phyloP scores from a whole-genome alignment of 176 grass and related monocot species.

The Poa annua region DNA sequence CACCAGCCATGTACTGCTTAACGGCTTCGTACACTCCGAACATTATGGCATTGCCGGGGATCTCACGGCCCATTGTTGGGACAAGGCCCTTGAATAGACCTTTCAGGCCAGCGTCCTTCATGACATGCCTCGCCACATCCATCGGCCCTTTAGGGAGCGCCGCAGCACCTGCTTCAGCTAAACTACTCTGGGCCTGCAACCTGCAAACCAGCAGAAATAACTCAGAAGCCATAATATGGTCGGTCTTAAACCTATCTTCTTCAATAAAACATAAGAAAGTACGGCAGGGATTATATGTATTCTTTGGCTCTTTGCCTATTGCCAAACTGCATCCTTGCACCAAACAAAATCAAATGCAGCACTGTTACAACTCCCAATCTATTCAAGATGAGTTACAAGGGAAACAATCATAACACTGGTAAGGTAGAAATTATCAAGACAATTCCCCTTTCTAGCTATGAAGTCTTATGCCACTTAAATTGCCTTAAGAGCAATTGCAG shows the following conservation, averaged over 20 bases:
- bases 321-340: background rate
- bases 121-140: constrained; percentile 79
- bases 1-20: constrained; percentile 77
- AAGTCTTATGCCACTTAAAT: background rate
- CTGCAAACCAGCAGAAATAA: constrained; percentile 32
- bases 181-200: constrained; percentile 83
- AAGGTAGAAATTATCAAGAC: background rate
- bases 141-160: constrained; percentile 75
- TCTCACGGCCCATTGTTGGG: constrained; percentile 78
- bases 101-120: constrained; percentile 61
- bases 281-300: background rate
- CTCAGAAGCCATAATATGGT: background rate
- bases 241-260: background rate
- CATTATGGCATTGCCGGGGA: constrained; percentile 88
- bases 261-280: background rate
- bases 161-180: constrained; percentile 43
- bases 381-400: background rate
- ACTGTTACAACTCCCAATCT: background rate
- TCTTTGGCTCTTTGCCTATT: background rate
- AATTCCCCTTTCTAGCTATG: background rate
- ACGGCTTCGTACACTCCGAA: constrained; percentile 79
- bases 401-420: background rate
- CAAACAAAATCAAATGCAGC: background rate
- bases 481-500: background rate
- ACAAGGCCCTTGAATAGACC: constrained; percentile 84